Base-by-base conservation (phyloP, 169 alveolate genomes). In the Plasmodium berghei region DNA sequence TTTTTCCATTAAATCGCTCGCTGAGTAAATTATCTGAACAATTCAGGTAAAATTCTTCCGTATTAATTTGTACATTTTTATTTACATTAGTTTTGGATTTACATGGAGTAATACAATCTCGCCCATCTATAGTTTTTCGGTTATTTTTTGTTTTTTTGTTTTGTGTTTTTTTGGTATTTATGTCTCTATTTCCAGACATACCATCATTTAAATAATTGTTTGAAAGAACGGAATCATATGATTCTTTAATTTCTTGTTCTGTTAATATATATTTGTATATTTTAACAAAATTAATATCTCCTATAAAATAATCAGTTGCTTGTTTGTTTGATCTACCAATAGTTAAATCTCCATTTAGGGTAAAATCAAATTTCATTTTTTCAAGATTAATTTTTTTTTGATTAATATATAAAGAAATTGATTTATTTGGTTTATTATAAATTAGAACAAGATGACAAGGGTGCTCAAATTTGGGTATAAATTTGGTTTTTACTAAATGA, bases 381-480 rank as follows among this genome's bases (percentile, higher is more conserved):
- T 66, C 83, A 16, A 58, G 10, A 40, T 46, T 46, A 26, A 22
- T 49, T 40, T 67, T 54, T 72, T 83, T 83, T 1, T 73, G 86
- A 28, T 89, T 92, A 10, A 90, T 67, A 24, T 90, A 87, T n/a
- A 92, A 74, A 28, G 61, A 20, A 28, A 77, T 61, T 28, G 92
- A 77, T 58, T 92, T 91, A 48, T 64, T 90, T 62, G 85, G 54
- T 56, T 87, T 74, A 45, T 54, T 58, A 54, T 40, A 88, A 1
- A 73, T 28, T 9, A 67, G 87, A 24, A 85, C 83, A 6, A 72
- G 22, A 72, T 62, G 73, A 46, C 93, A 93, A 71, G 88, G 56
- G 52, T 93, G 90, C 71, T 95, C 96, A 18, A 90, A 4, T 18
- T 46, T 52, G 9, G 97, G 97, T 14, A 83, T 87, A 46, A 90